Evolutionary conservation across 2,329 filamentous ascomycete species (phyloP), one percentile per base, ranked within the genome.

Genomic region (Sclerotinia spermophila): DNA sequence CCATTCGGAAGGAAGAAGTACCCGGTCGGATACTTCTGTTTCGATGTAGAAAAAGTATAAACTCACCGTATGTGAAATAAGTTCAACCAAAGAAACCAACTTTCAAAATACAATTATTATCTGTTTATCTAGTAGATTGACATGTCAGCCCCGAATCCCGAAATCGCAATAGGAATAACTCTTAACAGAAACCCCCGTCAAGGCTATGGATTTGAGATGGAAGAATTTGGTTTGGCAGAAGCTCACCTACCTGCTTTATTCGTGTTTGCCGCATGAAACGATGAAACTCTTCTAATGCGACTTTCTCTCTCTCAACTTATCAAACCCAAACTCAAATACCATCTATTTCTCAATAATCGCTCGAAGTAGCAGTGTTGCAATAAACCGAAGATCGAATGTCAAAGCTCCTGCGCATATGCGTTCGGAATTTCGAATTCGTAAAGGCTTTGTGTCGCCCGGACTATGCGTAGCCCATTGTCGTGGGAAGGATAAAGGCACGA

Each of bases 391-490:
- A 67, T 74, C 73, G 73, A 70, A 77, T 40, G 62, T 66, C 35
- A 17, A 66, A 72, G 62, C 72, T 74, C 76, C 72, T 73, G 72
- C 72, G 74, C 73, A 73, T 53, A 53, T 74, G 72, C 69, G 73
- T 59, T 48, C 38, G 65, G 38, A 45, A 60, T 67, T 13, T 55
- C 42, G 44, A 62, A 61, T 51, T 67, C 62, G 69, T 68, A 44
- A 74, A 76, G 76, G 76, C 76, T 78, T 73, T 71, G 68, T 74
- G 69, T 74, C 73, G 77, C 76, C 77, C 69, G 68, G 73, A 68
- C 73, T 77, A 78, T 76, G 71, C 75, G 75, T 72, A 68, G 76
- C 77, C 78, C 77, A 79, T 79, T 73, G 74, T 79, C 72, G 72
- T 74, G 51, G 48, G 33, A 67, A 66, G 48, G 65, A 67, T 68